Evolutionary conservation across 192 early-diverging fungal genomes (phyloP).

Genomic region (Chytriomyces sp.): DNA sequence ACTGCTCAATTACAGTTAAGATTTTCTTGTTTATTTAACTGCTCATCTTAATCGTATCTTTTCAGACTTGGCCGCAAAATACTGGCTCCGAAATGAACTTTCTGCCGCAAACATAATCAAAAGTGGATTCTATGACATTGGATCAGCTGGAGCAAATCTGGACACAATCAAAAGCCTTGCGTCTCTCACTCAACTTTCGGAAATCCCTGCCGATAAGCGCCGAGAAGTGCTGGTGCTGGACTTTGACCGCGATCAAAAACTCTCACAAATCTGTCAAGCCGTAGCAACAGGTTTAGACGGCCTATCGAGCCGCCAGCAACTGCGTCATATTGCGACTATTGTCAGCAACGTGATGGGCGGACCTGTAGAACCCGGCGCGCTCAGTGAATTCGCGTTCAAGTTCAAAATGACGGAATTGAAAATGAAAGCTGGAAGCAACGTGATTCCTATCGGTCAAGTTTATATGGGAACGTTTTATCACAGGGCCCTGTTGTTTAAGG

Average conservation of each 20-base stretch:
- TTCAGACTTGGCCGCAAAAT: constrained; percentile 61
- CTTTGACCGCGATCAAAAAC: constrained; percentile 36
- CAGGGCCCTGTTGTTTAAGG: constrained; percentile 63
- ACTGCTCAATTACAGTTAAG: constrained; percentile 58
- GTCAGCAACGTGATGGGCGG: constrained; percentile 59
- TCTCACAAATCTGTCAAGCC: constrained; percentile 35
- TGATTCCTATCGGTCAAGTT: constrained; percentile 53
- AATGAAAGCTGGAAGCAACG: constrained; percentile 47
- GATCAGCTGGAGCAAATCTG: constrained; percentile 51
- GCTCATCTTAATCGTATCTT: not conserved
- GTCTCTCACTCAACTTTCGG: constrained; percentile 44
- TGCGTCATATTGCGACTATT: constrained; percentile 47
- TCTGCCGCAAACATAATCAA: constrained; percentile 48
- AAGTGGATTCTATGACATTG: constrained; percentile 63
- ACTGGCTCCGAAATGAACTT: constrained; percentile 59
- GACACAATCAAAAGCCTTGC: constrained; percentile 45
- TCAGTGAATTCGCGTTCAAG: constrained; percentile 50
- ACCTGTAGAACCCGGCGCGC: constrained; percentile 34
- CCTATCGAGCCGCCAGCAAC: constrained; percentile 41
- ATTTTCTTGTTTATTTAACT: constrained; percentile 21
- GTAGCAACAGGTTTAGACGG: not conserved
- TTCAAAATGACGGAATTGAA: constrained; percentile 63
- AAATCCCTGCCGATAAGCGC: constrained; percentile 49
- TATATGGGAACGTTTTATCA: constrained; percentile 61
- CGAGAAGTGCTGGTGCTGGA: constrained; percentile 59